Percentiles rank a stretch among this genome's conserved stretches.
Conservation (phyloP, 768 basidiomycete species). For the Leccinum imitatum region DNA sequence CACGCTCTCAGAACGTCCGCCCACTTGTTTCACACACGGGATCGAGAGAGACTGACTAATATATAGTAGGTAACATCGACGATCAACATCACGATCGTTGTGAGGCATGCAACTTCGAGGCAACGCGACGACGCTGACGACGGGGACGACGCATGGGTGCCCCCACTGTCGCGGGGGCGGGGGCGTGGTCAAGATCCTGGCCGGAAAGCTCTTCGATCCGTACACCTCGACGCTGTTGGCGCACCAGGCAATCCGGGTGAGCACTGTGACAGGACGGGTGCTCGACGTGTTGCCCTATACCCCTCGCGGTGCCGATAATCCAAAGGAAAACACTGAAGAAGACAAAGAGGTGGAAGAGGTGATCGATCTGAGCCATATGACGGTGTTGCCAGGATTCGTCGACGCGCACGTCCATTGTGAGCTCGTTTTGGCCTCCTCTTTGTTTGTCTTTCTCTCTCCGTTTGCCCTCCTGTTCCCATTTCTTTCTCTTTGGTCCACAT, state of each 20-base stretch:
- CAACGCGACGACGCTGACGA: neutral
- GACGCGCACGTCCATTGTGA: no score
- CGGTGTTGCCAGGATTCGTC: no score
- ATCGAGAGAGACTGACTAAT: neutral
- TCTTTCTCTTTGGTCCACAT: no score
- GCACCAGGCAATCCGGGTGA: conserved; percentile 49
- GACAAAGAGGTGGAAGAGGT: neutral
- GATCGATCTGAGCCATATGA: no score
- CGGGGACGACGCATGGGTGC: neutral
- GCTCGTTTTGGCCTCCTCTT: no score
- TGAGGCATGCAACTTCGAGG: neutral
- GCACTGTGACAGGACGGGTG: conserved; percentile 47
- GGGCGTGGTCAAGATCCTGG: conserved; percentile 28
- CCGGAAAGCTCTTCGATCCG: conserved; percentile 54
- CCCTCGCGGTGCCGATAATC: conserved; percentile 1
- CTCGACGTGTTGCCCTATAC: conserved; percentile 35
- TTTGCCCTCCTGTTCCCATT: no score
- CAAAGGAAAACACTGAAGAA: neutral
- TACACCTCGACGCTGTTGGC: conserved; percentile 39
- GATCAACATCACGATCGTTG: neutral
- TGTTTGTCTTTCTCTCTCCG: no score
- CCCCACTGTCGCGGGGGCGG: neutral
- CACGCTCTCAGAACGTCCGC: neutral
- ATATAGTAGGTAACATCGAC: neutral
- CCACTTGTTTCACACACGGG: no score